Evolutionary conservation across 768 basidiomycete genomes (phyloP).

Genomic region (Asterophora parasitica): DNA sequence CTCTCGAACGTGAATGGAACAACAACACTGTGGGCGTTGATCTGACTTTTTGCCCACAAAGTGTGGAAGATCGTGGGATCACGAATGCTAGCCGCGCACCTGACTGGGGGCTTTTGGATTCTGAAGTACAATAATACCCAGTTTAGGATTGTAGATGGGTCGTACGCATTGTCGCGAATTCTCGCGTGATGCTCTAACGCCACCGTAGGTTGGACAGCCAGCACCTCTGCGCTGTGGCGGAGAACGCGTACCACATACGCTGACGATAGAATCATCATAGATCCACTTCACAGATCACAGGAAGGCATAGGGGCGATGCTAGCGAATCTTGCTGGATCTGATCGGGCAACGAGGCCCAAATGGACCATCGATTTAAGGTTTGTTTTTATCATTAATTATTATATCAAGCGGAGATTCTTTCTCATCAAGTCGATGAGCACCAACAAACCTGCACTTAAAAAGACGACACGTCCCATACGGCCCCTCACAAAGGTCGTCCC

Average conservation of each 20-base stretch:
- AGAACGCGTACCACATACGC: background rate
- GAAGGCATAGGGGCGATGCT: too few relatives aligned
- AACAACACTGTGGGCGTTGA: constrained; percentile 12
- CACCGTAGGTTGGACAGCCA: background rate
- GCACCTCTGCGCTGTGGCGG: background rate
- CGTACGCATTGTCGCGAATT: background rate
- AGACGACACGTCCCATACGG: background rate
- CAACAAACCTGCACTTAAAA: constrained; percentile 14
- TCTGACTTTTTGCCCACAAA: constrained; percentile 9
- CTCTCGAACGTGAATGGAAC: constrained; percentile 2
- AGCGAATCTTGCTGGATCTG: background rate
- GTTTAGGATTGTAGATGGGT: background rate
- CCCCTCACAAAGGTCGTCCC: background rate
- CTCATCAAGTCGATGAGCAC: background rate
- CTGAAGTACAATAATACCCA: constrained; percentile 11
- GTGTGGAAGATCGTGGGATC: constrained; percentile 9
- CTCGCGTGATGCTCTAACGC: background rate
- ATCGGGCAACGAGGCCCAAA: background rate
- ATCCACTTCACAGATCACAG: too few relatives aligned
- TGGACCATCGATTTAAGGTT: background rate
- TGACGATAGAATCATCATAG: background rate
- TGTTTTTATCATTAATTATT: constrained; percentile 7
- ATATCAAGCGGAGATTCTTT: constrained; percentile 10
- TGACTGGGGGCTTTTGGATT: background rate
- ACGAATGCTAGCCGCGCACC: constrained; percentile 2